Conservation (phyloP, 2,329 filamentous ascomycete species). For the Penicillium verrucosum region DNA sequence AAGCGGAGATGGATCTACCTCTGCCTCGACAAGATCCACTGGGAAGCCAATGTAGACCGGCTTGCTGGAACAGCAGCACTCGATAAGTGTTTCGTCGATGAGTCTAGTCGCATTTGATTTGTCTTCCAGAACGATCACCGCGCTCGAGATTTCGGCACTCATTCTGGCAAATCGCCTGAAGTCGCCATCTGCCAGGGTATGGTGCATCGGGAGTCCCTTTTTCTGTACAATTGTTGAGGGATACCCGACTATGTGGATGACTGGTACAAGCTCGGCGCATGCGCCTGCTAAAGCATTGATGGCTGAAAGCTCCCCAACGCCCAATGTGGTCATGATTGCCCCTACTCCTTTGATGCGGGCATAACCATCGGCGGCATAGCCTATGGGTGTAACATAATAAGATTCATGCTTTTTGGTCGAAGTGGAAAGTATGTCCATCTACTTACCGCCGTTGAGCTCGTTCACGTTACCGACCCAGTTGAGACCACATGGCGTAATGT, state of each 20-base stretch:
- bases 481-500: slow-evolving; percentile 50
- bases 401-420: not conserved
- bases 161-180: slow-evolving; percentile 77
- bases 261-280: slow-evolving; percentile 66
- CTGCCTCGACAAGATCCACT: slow-evolving; percentile 70
- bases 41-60: slow-evolving; percentile 80
- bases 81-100: slow-evolving; percentile 69
- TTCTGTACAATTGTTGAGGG: slow-evolving; percentile 44
- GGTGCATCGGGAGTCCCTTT: slow-evolving; percentile 49
- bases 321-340: slow-evolving; percentile 68
- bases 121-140: slow-evolving; percentile 66
- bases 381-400: slow-evolving; percentile 27
- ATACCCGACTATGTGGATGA: slow-evolving; percentile 58
- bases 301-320: slow-evolving; percentile 62
- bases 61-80: slow-evolving; percentile 66
- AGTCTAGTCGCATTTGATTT: slow-evolving; percentile 65
- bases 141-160: slow-evolving; percentile 66
- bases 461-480: slow-evolving; percentile 58
- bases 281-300: slow-evolving; percentile 69
- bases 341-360: slow-evolving; percentile 65
- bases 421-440: not conserved
- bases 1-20: slow-evolving; percentile 67
- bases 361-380: slow-evolving; percentile 72
- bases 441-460: slow-evolving; percentile 52
- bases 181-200: slow-evolving; percentile 69